A percentile compares a stretch with the other conserved stretches of the same genome.
Conservation (phyloP, 306 rosid species). For the Styphnolobium japonicum region DNA sequence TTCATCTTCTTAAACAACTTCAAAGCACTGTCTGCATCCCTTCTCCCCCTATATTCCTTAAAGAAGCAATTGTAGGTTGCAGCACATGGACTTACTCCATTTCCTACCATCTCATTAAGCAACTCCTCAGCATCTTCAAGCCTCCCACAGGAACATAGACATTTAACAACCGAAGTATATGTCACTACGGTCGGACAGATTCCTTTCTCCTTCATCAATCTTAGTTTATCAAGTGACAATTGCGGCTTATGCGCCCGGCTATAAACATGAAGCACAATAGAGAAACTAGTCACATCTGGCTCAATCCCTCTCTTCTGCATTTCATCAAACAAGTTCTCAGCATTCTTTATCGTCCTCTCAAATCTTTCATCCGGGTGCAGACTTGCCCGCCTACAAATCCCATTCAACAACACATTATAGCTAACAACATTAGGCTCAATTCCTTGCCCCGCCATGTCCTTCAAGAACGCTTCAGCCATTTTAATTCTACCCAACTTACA, state of each 20-base stretch:
- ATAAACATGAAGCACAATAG: conserved; percentile 81
- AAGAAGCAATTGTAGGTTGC: conserved; percentile 79
- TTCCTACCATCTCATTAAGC: conserved; percentile 67
- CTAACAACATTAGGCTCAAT: conserved; percentile 81
- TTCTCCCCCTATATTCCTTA: conserved; percentile 80
- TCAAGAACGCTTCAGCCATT: conserved; percentile 52
- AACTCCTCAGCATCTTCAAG: conserved; percentile 73
- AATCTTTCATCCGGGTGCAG: conserved; percentile 86
- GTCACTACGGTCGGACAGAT: conserved; percentile 68
- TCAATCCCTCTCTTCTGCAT: conserved; percentile 72
- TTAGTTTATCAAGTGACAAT: conserved; percentile 64
- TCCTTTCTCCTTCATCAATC: conserved; percentile 68
- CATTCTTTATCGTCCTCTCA: conserved; percentile 65
- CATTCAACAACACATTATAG: conserved; percentile 76
- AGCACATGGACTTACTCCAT: conserved; percentile 64
- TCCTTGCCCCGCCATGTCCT: conserved; percentile 62
- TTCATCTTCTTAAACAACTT: conserved; percentile 76
- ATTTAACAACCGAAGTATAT: conserved; percentile 77
- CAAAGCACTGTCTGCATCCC: conserved; percentile 59
- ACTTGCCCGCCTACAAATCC: conserved; percentile 78
- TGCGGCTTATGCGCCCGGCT: conserved; percentile 90
- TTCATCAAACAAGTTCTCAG: conserved; percentile 73
- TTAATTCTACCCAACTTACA: conserved; percentile 64
- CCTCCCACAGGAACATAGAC: conserved; percentile 82
- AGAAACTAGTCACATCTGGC: conserved; percentile 86